Evolutionary conservation across 2,329 filamentous ascomycete genomes (phyloP).

Genomic region (Monosporascus cannonballus): DNA sequence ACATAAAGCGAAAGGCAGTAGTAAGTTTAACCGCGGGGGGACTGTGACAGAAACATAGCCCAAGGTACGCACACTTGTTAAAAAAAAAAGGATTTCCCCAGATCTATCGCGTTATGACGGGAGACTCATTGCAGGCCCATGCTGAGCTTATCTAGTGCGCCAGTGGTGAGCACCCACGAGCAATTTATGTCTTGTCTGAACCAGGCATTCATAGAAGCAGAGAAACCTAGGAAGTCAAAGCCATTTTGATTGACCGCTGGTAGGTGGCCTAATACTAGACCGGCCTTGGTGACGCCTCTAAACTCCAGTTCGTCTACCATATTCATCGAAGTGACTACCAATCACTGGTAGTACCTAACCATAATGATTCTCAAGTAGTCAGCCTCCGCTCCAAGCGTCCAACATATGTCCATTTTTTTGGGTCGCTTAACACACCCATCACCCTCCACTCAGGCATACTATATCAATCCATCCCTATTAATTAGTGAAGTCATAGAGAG

Average conservation of each 20-base stretch:
- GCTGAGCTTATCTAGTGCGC: no score
- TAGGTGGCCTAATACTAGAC: not conserved
- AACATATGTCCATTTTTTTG: not conserved
- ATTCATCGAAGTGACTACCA: not conserved
- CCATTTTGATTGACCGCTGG: not conserved
- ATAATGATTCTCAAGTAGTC: not conserved
- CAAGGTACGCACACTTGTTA: no score
- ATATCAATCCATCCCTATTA: not conserved
- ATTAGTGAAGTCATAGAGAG: not conserved
- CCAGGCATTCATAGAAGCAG: not conserved
- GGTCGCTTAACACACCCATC: not conserved
- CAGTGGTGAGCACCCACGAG: not conserved
- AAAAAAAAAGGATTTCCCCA: no score
- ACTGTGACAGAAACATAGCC: no score
- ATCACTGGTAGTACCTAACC: not conserved
- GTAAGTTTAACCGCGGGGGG: no score
- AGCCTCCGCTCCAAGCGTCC: not conserved
- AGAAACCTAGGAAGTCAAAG: not conserved
- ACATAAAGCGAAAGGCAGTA: no score
- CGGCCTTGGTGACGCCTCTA: not conserved
- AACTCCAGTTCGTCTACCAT: not conserved
- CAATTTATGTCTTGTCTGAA: not conserved
- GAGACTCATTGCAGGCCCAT: no score
- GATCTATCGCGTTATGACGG: no score
- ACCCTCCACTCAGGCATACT: not conserved